Base-by-base conservation (phyloP, 176 grass and related monocot genomes). In the Dendrocalamus sinicus region DNA sequence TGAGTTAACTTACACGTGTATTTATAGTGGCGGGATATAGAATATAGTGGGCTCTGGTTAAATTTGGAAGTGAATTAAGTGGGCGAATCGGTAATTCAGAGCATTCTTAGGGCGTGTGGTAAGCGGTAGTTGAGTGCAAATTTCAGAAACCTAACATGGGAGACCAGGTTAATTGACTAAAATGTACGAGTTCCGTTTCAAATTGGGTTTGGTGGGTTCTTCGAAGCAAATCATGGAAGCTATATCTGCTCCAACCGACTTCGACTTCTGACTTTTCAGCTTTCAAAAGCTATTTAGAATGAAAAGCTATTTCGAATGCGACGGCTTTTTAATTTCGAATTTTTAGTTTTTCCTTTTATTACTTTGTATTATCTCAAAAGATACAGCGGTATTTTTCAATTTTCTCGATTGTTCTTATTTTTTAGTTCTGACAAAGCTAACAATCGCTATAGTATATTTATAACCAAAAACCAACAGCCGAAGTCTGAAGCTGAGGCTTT, bases 1-100 rank as follows among this genome's bases (percentile, higher is more conserved):
- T 48, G 79, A 6, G 55, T 58, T 53, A 17, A 61, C 17, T 26
- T 73, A 86, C 89, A 90, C 84, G 84, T 90, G 89, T 87, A 90
- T 61, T 87, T 90, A 74, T 90, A 87, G 67, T 17, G 59, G 50
- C 7, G 52, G 24, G 3, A 35, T 78, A 23, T 32, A 26, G 24
- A 2, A 35, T 78, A 23, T 32, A 26, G 63, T 11, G 45, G 59
- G 5, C 76, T 12, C 68, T 65, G 64, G 76, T 59, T 54, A 43
- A 26, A 20, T 81, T 32, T 57, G 70, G 11, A 40, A 19, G 59
- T 40, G 51, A 62, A 80, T 79, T 4, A 57, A 85, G 52, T 45
- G 48, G 50, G 24, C 40, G 57, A 73, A 4, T 16, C 72, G 7
- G 41, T 75, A 58, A 46, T 48, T 35, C 24, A 69, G 70, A 81